A percentile compares a stretch with the other conserved stretches of the same genome.
Evolutionary conservation across 1,284 basidiomycete genomes (phyloP).

Genomic region (Somion occarium): DNA sequence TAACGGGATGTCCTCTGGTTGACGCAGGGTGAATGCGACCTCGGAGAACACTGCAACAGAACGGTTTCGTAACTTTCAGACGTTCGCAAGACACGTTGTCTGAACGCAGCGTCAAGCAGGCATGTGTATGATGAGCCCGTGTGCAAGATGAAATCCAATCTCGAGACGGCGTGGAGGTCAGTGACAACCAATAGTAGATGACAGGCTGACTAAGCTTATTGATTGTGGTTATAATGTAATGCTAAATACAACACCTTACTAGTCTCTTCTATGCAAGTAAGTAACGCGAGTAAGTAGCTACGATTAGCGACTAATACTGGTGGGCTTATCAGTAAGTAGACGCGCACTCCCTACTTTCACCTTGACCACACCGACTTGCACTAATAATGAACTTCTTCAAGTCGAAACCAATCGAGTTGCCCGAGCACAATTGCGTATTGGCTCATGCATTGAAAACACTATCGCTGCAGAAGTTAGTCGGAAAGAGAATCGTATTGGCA

Average conservation of each 20-base stretch:
- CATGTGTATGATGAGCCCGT: not conserved
- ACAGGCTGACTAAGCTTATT: too few species aligned
- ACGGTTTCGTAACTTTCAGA: not conserved
- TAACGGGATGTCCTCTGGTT: slow-evolving; percentile 24
- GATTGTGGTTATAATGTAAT: too few species aligned
- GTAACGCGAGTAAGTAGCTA: too few species aligned
- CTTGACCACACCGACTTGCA: too few species aligned
- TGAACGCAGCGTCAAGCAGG: not conserved
- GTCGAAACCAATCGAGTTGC: slow-evolving; percentile 16
- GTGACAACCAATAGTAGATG: too few species aligned
- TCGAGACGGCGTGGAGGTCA: not conserved
- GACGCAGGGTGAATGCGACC: not conserved
- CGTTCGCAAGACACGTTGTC: not conserved
- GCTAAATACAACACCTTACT: too few species aligned
- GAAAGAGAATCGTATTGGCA: slow-evolving; percentile 79
- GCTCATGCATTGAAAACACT: slow-evolving; percentile 68
- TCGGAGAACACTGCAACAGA: not conserved
- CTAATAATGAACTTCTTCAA: not conserved
- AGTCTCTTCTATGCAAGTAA: too few species aligned
- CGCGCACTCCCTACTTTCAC: too few species aligned
- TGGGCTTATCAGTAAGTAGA: too few species aligned
- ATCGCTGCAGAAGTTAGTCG: slow-evolving; percentile 64
- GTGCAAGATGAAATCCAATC: not conserved
- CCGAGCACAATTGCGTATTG: slow-evolving; percentile 46
- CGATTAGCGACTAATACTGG: too few species aligned